These are phyloP conservation scores for Paramecium tetraurelia DNA, from an alignment of 73 alveolate species.

Conservation along the genomic window DNA sequence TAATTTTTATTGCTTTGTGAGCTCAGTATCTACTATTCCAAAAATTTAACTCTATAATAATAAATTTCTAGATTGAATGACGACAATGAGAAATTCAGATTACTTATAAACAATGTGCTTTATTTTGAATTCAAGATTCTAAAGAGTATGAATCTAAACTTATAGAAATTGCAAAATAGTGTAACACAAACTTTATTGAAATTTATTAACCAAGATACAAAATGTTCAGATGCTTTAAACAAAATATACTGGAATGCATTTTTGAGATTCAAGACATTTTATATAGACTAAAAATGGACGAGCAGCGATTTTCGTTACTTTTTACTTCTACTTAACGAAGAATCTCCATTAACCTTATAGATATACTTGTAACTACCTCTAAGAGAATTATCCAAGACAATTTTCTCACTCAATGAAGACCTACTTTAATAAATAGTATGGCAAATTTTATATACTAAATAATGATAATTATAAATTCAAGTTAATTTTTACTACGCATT, in stretches of 20 bases:
- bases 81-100: background rate
- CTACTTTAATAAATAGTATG: background rate
- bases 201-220: background rate
- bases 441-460: background rate
- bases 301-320: background rate
- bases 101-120: background rate
- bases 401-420: background rate
- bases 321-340: background rate
- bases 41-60: background rate
- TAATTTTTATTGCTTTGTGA: background rate
- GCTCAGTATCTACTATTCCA: background rate
- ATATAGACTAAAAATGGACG: background rate
- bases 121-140: background rate
- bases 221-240: background rate
- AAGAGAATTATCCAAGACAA: background rate
- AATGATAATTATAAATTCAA: background rate
- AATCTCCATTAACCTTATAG: background rate
- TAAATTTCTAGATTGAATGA: background rate
- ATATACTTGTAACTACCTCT: background rate
- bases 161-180: background rate
- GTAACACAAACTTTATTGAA: background rate
- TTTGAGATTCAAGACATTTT: background rate
- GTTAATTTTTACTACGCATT: background rate
- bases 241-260: background rate
- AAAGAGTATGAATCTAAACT: background rate